A percentile compares a stretch with the other conserved stretches of the same genome.
Evolutionary conservation across 345 rosid species (phyloP).

Genomic region (Anacardium occidentale): DNA sequence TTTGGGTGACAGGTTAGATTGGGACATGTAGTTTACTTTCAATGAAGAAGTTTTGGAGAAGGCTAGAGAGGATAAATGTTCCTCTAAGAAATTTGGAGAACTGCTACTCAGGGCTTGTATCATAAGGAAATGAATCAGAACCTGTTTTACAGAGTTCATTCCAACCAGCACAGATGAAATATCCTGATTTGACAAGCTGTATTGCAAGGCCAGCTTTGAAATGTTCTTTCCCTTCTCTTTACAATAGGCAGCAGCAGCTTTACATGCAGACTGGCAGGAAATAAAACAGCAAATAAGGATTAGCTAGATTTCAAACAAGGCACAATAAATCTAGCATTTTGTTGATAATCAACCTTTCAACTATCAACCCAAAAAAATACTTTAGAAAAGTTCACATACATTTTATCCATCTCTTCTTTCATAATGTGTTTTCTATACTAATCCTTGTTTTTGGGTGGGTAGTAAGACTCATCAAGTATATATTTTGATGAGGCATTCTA

Average conservation of each 20-base stretch:
- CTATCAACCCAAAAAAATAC: background rate
- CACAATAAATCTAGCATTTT: background rate
- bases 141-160: constrained; percentile 85
- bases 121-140: constrained; percentile 17
- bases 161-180: constrained; percentile 79
- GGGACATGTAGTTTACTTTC: background rate
- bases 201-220: constrained; percentile 79
- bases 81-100: background rate
- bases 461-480: background rate
- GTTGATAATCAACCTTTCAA: background rate
- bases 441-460: background rate
- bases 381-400: too few relatives aligned
- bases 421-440: background rate
- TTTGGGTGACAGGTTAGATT: background rate
- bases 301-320: background rate
- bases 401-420: background rate
- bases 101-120: background rate
- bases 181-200: constrained; percentile 73
- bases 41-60: background rate
- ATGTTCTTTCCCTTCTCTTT: constrained; percentile 76
- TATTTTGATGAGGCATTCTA: background rate
- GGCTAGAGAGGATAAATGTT: background rate
- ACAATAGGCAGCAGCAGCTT: constrained; percentile 66
- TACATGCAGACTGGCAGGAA: constrained; percentile 58
- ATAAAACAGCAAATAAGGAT: constrained; percentile 6